phyloP scores from a whole-genome alignment of 2,329 filamentous ascomycete species.

The Penicillium decumbens region DNA sequence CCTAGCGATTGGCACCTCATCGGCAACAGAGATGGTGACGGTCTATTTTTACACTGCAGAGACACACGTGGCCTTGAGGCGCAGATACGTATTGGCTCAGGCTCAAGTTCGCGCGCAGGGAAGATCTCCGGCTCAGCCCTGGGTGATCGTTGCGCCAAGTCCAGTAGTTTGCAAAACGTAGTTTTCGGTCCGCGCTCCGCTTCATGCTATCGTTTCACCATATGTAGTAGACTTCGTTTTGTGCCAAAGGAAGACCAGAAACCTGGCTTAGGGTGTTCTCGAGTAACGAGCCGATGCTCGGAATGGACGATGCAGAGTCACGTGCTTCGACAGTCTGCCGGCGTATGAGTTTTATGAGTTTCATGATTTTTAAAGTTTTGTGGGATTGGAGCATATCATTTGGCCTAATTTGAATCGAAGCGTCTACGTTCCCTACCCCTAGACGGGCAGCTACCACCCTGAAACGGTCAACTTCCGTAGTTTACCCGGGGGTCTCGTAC shows the following conservation, averaged over 20 bases:
- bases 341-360: too few species aligned
- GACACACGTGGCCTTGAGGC: slow-evolving; percentile 5
- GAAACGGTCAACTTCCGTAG: not conserved
- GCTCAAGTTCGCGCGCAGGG: slow-evolving; percentile 5
- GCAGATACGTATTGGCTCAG: slow-evolving; percentile 11
- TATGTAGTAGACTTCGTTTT: not conserved
- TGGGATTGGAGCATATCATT: too few species aligned
- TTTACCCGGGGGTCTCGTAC: not conserved
- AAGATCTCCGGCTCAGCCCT: slow-evolving; percentile 11
- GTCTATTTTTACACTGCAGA: slow-evolving; percentile 4
- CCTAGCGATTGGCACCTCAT: not conserved
- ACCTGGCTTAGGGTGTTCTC: too few species aligned
- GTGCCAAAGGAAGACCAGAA: not conserved
- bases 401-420: not conserved
- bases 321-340: not conserved
- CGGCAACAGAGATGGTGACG: not conserved
- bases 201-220: slow-evolving; percentile 10
- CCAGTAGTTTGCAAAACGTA: slow-evolving; percentile 1
- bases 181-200: slow-evolving; percentile 12
- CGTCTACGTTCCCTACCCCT: not conserved
- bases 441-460: not conserved
- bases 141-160: slow-evolving; percentile 2
- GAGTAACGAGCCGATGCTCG: not conserved
- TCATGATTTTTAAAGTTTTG: too few species aligned
- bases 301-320: not conserved